A percentile compares a stretch with the other conserved stretches of the same genome.
Conservation (phyloP, 2,329 filamentous ascomycete species). For the Acephala macrosclerotiorum region DNA sequence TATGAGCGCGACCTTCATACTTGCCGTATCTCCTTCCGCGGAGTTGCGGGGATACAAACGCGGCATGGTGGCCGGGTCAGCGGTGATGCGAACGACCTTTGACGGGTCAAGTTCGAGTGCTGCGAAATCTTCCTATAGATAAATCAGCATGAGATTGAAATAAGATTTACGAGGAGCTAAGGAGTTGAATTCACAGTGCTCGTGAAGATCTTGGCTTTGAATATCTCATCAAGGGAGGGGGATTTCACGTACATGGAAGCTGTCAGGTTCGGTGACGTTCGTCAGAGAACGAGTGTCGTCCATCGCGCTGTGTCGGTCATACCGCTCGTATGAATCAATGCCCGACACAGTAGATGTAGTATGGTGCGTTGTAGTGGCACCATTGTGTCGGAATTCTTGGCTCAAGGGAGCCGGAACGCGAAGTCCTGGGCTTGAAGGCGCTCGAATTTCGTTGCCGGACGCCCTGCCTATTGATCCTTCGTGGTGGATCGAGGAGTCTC, state of each 20-base stretch:
- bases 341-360: conserved; percentile 10
- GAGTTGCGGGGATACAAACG: conserved; percentile 58
- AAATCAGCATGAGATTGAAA: too few species aligned
- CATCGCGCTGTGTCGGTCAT: conserved; percentile 31
- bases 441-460: not conserved
- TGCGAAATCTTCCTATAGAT: conserved; percentile 47
- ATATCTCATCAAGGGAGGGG: too few species aligned
- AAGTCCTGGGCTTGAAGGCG: conserved; percentile 6
- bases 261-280: conserved; percentile 45
- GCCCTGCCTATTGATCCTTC: conserved; percentile 11
- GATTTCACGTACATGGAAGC: too few species aligned
- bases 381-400: conserved; percentile 15
- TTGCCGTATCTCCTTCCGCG: conserved; percentile 50
- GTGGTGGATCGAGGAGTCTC: conserved; percentile 29
- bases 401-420: conserved; percentile 6
- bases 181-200: too few species aligned
- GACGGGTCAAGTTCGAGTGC: conserved; percentile 50
- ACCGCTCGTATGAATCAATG: conserved; percentile 23
- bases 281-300: conserved; percentile 41
- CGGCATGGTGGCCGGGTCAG: conserved; percentile 58
- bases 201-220: too few species aligned
- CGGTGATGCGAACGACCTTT: conserved; percentile 57
- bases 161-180: too few species aligned
- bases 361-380: not conserved
- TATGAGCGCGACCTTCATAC: conserved; percentile 56